phyloP scores from a whole-genome alignment of 2,329 filamentous ascomycete species.

The Knufia petricola region DNA sequence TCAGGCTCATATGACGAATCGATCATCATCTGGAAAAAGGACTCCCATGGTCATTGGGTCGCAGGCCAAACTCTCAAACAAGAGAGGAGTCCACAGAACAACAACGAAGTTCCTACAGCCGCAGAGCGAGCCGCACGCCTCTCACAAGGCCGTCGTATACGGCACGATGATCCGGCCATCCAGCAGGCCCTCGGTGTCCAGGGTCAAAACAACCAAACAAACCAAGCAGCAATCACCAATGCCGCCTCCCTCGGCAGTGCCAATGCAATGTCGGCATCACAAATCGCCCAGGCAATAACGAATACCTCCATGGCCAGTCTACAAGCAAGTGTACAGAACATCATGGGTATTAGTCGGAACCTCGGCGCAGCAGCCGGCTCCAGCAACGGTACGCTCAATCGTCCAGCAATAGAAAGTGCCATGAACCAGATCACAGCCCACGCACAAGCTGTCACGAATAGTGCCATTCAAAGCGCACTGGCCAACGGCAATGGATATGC shows the following conservation, averaged over 20 bases:
- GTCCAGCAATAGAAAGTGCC: slow-evolving; percentile 4
- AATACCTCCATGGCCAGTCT: slow-evolving; percentile 16
- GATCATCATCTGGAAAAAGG: slow-evolving; percentile 88
- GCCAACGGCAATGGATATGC: slow-evolving; percentile 9
- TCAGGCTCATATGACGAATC: slow-evolving; percentile 94
- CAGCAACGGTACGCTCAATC: background rate
- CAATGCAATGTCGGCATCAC: slow-evolving; percentile 15
- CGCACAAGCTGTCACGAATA: slow-evolving; percentile 7
- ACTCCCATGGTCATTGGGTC: slow-evolving; percentile 76
- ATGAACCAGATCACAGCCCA: slow-evolving; percentile 8
- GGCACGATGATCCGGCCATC: background rate
- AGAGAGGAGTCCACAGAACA: slow-evolving; percentile 48
- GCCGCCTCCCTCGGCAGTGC: background rate
- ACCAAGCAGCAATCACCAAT: background rate
- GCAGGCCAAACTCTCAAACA: slow-evolving; percentile 66
- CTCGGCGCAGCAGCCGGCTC: background rate
- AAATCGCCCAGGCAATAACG: slow-evolving; percentile 20
- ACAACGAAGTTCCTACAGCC: background rate
- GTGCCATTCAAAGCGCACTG: slow-evolving; percentile 8
- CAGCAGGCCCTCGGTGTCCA: slow-evolving; percentile 2
- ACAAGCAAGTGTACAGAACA: slow-evolving; percentile 18
- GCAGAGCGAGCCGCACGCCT: slow-evolving; percentile 34
- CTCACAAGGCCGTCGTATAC: slow-evolving; percentile 10
- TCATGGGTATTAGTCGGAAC: slow-evolving; percentile 14
- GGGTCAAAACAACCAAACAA: background rate